phyloP scores from a whole-genome alignment of 371 early-diverging fungal genomes.

The Mortierella sp. region DNA sequence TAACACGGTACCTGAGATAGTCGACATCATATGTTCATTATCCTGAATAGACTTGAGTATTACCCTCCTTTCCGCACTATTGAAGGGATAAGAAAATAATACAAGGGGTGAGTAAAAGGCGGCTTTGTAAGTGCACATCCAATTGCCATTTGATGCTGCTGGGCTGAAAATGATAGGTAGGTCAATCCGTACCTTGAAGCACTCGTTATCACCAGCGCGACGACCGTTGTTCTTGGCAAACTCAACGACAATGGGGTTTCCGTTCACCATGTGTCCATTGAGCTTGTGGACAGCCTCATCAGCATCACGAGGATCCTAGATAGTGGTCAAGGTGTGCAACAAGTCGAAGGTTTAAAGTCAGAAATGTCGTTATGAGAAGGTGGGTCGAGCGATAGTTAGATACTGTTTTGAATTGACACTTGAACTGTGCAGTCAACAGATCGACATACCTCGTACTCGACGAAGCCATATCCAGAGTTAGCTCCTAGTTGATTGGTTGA shows the following conservation, averaged over 20 bases:
- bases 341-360: not conserved
- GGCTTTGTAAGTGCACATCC: not conserved
- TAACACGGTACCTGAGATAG: not conserved
- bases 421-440: not conserved
- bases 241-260: constrained; percentile 74
- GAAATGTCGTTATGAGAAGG: not conserved
- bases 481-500: constrained; percentile 23
- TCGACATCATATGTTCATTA: not conserved
- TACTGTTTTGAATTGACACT: not conserved
- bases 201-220: constrained; percentile 69
- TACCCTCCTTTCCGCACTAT: constrained; percentile 76
- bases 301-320: constrained; percentile 75
- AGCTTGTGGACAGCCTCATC: constrained; percentile 82
- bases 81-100: not conserved
- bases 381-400: not conserved
- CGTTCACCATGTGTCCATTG: constrained; percentile 71
- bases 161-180: not conserved
- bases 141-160: not conserved
- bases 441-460: constrained; percentile 66
- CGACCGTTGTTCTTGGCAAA: constrained; percentile 73
- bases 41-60: constrained; percentile 12
- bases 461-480: constrained; percentile 68
- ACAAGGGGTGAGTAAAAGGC: not conserved
- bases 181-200: constrained; percentile 62
- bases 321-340: not conserved